Evolutionary conservation across 345 rosid species (phyloP).

Genomic region (Arabidopsis arenosa): DNA sequence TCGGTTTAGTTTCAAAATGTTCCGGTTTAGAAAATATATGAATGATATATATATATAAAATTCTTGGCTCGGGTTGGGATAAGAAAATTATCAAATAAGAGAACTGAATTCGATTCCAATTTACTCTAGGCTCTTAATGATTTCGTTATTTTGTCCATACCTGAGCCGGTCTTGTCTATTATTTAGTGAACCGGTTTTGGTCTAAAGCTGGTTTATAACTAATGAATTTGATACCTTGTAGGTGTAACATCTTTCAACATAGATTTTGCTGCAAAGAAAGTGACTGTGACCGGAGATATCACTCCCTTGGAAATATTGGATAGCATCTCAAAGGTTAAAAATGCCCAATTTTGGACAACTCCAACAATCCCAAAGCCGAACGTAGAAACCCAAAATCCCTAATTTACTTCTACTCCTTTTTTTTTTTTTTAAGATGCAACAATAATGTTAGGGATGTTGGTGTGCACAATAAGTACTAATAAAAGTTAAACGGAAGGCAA

Average conservation of each 20-base stretch:
- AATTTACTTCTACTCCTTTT: not conserved
- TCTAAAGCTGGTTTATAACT: not conserved
- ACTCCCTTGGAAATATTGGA: conserved; percentile 57
- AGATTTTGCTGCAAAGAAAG: conserved; percentile 69
- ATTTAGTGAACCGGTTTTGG: not conserved
- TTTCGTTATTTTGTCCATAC: not conserved
- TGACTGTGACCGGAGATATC: conserved; percentile 60
- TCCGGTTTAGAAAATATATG: not conserved
- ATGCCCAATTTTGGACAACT: conserved; percentile 62
- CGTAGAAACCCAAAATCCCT: not conserved
- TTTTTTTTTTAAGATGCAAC: not conserved
- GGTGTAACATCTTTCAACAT: conserved; percentile 70
- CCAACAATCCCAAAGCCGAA: conserved; percentile 37
- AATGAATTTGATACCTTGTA: conserved; percentile 31
- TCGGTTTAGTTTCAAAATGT: not conserved
- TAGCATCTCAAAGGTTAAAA: conserved; percentile 69
- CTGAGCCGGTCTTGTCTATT: not conserved
- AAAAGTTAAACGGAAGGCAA: no score
- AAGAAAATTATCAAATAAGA: not conserved
- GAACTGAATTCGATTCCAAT: not conserved
- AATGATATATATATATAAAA: not conserved
- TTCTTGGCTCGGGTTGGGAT: not conserved
- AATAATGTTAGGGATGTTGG: not conserved
- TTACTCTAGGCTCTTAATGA: not conserved
- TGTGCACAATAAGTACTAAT: no score